Conservation (phyloP, 257 asterid species). For the Solanum stenotomum region DNA sequence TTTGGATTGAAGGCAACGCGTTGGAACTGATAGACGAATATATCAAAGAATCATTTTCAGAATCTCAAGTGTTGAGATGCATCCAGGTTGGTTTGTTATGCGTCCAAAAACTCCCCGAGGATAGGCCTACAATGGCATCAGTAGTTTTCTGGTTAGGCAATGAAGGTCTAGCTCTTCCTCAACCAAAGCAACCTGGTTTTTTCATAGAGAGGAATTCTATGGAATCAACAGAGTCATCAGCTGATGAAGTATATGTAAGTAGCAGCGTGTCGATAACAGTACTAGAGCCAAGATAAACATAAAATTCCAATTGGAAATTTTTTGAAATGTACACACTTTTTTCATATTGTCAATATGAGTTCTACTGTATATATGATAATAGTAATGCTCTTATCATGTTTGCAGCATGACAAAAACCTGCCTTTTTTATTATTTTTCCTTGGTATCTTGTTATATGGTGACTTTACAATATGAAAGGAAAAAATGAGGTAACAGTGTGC, state of each 20-base stretch:
- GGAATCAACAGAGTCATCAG: neutral
- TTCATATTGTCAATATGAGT: neutral
- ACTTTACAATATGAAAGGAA: neutral
- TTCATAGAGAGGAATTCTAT: neutral
- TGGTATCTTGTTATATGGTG: neutral
- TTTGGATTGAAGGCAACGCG: neutral
- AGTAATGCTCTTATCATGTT: neutral
- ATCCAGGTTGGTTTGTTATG: slow-evolving; percentile 13
- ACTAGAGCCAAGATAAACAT: neutral
- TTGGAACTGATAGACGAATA: slow-evolving; percentile 1
- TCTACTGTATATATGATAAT: neutral
- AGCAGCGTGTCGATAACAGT: neutral
- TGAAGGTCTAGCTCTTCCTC: slow-evolving; percentile 2
- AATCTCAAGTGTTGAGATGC: slow-evolving; percentile 4
- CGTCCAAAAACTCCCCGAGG: slow-evolving; percentile 9
- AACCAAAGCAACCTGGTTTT: slow-evolving; percentile 12
- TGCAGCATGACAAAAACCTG: neutral
- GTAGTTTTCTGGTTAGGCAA: slow-evolving; percentile 8
- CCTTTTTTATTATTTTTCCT: neutral
- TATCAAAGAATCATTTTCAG: neutral
- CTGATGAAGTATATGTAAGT: neutral
- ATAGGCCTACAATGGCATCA: slow-evolving; percentile 12
- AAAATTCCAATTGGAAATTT: neutral
- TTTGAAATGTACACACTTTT: neutral
- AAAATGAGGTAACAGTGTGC: neutral